These are phyloP conservation scores for Spiraea crenata DNA, from an alignment of 331 rosid species.

Conservation along the genomic window DNA sequence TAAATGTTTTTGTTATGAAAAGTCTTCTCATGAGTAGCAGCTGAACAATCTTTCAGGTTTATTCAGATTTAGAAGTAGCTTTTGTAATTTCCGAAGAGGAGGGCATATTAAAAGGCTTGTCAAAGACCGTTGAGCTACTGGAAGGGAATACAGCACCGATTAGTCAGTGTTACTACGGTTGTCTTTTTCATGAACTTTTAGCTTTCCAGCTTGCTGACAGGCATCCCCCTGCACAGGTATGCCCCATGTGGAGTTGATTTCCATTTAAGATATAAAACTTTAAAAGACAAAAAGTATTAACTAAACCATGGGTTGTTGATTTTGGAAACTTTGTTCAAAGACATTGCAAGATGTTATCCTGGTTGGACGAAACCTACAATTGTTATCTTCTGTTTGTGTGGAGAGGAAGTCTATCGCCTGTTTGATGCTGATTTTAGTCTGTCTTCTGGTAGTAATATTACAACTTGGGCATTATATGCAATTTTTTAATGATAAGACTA, in stretches of 20 bases:
- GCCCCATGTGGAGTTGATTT: conserved; percentile 12
- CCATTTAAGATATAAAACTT: not conserved
- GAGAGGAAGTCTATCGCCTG: not conserved
- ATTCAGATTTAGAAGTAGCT: conserved; percentile 96
- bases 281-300: not conserved
- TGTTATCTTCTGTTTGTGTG: not conserved
- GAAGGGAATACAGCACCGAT: conserved; percentile 87
- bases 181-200: conserved; percentile 89
- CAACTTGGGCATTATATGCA: too few species aligned
- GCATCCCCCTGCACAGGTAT: conserved; percentile 63
- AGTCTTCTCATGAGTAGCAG: conserved; percentile 28
- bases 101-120: conserved; percentile 63
- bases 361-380: not conserved
- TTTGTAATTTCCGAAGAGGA: conserved; percentile 92
- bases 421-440: not conserved
- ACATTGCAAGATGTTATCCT: not conserved
- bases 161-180: conserved; percentile 91
- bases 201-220: conserved; percentile 84
- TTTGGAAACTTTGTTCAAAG: not conserved
- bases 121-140: conserved; percentile 86
- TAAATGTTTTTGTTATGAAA: conserved; percentile 17
- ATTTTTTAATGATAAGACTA: not conserved
- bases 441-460: not conserved
- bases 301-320: not conserved
- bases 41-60: conserved; percentile 62